A percentile compares a stretch with the other conserved stretches of the same genome.
These are phyloP conservation scores for Aphanomyces stellatus DNA, from an alignment of 352 stramenopile species.

Conservation along the genomic window DNA sequence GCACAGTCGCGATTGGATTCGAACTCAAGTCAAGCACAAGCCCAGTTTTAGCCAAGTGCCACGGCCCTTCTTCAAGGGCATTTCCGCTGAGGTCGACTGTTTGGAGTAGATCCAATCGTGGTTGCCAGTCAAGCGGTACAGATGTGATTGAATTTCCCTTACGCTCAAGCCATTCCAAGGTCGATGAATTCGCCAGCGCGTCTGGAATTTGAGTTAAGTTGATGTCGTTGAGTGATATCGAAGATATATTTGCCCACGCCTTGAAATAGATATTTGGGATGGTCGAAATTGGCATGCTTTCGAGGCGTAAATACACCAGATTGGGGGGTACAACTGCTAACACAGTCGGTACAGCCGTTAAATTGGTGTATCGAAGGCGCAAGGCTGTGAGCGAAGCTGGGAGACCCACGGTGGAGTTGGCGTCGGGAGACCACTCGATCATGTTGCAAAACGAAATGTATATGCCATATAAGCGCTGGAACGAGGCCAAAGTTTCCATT, in stretches of 20 bases:
- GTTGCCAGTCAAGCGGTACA: not conserved
- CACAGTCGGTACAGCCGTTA: not conserved
- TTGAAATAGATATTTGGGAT: not conserved
- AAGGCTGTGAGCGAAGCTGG: not conserved
- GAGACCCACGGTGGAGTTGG: not conserved
- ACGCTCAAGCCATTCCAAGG: not conserved
- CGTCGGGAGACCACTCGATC: not conserved
- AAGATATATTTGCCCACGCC: not conserved
- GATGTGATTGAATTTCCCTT: not conserved
- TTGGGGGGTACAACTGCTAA: not conserved
- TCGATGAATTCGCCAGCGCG: no score
- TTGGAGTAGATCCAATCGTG: not conserved
- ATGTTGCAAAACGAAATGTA: conserved; percentile 5
- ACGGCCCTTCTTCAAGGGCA: not conserved
- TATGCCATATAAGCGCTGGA: not conserved
- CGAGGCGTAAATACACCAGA: not conserved
- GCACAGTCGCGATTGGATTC: not conserved
- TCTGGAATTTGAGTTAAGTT: not conserved
- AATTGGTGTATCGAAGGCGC: not conserved
- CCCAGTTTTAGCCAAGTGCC: not conserved
- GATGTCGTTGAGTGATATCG: not conserved
- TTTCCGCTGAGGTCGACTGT: not conserved
- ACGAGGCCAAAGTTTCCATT: not conserved
- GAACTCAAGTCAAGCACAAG: not conserved
- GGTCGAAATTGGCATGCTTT: no score